Base-by-base conservation (phyloP, 2,329 filamentous ascomycete genomes). In the Decorospora gaudefroyi region DNA sequence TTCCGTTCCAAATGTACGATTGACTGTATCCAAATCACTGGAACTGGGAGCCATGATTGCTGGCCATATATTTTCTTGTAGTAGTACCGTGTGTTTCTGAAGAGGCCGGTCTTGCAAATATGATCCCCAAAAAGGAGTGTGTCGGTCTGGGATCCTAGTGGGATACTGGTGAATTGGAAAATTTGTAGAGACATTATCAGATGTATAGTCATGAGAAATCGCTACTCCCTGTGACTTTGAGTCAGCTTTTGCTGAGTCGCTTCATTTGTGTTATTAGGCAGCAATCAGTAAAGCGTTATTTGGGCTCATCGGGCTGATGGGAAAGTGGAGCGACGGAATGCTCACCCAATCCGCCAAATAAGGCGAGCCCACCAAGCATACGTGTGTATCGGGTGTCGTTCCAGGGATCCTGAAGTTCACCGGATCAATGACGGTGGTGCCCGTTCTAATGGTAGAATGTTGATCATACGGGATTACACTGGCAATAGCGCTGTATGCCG, bases 291-390 rank as follows among this genome's bases (percentile, higher is more conserved):
- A 6, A 10, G 6, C 21, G 10, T 10, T 6, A 23, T 6, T 6
- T 6, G 21, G 21, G 21, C 21, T 10, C 21, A 30, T 16, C 15
- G 31, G 31, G 25, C 28, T 40, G 19, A n/a, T 26, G 8, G 34
- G 47, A 43, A 47, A 49, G 42, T 35, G 8, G 18, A 30, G 31
- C 16, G 13, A 10, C 35, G 15, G 38, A 34, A 42, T 41, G 50
- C 53, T 53, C 46, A 56, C 53, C 53, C 38, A 49, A 42, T 10
- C 4, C 4, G 37, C 43, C 38, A 32, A 53, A 49, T 39, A 21
- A 43, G 18, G 25, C 31, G 32, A 29, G 15, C 7, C 9, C 18
- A 18, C 48, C 25, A 35, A 23, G 13, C 13, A 10, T 12, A 25
- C 6, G 31, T 21, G 12, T 13, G n/a, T 11, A 19, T 16, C 6